phyloP scores from a whole-genome alignment of 257 asterid species.

The Rhazya stricta region DNA sequence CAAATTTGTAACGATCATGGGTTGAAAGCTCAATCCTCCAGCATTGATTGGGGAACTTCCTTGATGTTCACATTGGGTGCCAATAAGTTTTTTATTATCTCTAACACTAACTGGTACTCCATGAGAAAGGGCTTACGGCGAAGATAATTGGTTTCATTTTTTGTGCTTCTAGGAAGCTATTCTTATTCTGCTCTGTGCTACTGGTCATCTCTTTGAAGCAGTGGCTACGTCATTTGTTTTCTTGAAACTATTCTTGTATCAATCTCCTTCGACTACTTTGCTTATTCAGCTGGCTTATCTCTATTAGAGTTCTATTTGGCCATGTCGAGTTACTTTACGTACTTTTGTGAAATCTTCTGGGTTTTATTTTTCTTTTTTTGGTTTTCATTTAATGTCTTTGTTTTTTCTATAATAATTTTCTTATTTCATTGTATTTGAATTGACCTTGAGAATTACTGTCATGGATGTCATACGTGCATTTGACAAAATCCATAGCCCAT shows the following conservation, averaged over 20 bases:
- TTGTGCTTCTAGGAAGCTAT: not conserved
- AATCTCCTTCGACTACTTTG: not conserved
- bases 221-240: not conserved
- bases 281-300: not conserved
- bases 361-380: no score
- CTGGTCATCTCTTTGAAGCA: not conserved
- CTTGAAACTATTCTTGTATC: not conserved
- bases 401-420: no score
- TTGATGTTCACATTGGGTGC: not conserved
- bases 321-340: not conserved
- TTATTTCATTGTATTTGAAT: no score
- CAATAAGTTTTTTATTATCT: not conserved
- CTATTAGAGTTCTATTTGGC: not conserved
- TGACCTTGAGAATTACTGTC: no score
- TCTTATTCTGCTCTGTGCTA: not conserved
- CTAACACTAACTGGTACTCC: not conserved
- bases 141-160: not conserved
- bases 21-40: not conserved
- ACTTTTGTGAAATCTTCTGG: not conserved
- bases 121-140: not conserved
- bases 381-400: no score
- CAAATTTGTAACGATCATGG: not conserved
- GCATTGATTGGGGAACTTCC: not conserved
- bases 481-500: no score
- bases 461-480: no score